Evolutionary conservation across 2,329 filamentous ascomycete genomes (phyloP), one percentile per base, ranked within the genome.

Genomic region (Pseudocercospora eumusae): DNA sequence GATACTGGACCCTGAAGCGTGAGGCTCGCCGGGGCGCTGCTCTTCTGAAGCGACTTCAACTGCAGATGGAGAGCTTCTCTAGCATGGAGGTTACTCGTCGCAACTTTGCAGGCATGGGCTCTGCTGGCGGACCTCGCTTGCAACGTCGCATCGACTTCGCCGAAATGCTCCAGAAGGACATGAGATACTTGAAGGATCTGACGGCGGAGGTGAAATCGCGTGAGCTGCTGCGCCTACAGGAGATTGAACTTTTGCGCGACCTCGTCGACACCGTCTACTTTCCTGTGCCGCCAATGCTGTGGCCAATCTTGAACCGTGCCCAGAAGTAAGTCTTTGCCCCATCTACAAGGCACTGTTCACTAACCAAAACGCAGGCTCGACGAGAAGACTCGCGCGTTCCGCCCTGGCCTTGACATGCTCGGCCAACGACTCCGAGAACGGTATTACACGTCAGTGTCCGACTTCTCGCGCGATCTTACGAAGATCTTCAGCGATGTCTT

Each of bases 1-100:
- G 92, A 69, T 99, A 98, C 77, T 99, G 95, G 95, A 98, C 95
- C 0, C 78, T 99, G 66, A 99, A 99, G 79, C 87, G 95, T 60
- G 95, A 99, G 76, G 91, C 93, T 64, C 87, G 95, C 33, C 85
- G 95, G 62, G 95, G 95, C 52, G 95, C 95, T 28, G 92, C 95
- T 3, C 82, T 99, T 59, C 83, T 99, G 63, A 98, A 98, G 78
- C 87, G 95, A 36, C 82, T 99, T 20, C 95, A 99, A 75, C 80
- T 98, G 61, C 93, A 97, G 75, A 90, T 97, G 83, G 93, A 98
- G 76, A 91, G 92, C 0, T 99, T 98, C 76, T 93, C 93, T 6
- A 96, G 92, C 0, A 96, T 97, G 89, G 95, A 99, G 77, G 88
- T 99, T 67, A 97, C 95, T 1, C 86, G 95, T 57, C 89, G 95